phyloP scores from a whole-genome alignment of 768 basidiomycete species.

The Austroboletus festivus region DNA sequence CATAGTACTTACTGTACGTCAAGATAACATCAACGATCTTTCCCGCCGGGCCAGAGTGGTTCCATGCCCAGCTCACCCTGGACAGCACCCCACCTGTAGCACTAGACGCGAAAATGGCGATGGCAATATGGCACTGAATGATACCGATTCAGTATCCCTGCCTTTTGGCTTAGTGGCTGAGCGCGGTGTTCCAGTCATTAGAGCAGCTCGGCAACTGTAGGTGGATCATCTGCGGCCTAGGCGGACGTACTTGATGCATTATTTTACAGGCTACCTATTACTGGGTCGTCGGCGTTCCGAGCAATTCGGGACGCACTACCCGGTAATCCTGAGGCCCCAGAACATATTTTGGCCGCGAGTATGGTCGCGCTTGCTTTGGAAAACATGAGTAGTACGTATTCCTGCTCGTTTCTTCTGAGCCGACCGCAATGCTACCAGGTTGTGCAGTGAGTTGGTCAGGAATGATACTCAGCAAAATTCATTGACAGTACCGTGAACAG shows the following conservation, averaged over 20 bases:
- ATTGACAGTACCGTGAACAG: slow-evolving; percentile 38
- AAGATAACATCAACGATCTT: slow-evolving; percentile 47
- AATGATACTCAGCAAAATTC: not conserved
- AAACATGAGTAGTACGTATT: slow-evolving; percentile 49
- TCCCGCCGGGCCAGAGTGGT: slow-evolving; percentile 63
- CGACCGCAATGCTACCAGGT: slow-evolving; percentile 35
- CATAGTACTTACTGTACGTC: slow-evolving; percentile 11
- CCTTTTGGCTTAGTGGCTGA: too few species aligned
- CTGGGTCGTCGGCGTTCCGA: slow-evolving; percentile 65
- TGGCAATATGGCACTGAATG: slow-evolving; percentile 66
- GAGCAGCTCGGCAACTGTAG: slow-evolving; percentile 68
- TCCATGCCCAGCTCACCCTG: slow-evolving; percentile 63
- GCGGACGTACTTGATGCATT: not conserved
- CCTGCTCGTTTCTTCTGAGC: not conserved
- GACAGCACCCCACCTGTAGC: slow-evolving; percentile 21
- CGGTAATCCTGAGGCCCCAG: slow-evolving; percentile 57
- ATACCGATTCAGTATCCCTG: too few species aligned
- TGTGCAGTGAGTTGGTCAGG: slow-evolving; percentile 50
- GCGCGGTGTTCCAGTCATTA: too few species aligned
- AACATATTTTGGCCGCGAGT: slow-evolving; percentile 62
- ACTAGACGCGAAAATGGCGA: slow-evolving; percentile 50
- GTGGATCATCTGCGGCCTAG: slow-evolving; percentile 11
- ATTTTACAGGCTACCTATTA: slow-evolving; percentile 52
- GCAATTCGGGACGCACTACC: slow-evolving; percentile 60
- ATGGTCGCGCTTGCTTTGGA: slow-evolving; percentile 63